These are phyloP conservation scores for Eucalyptus sp. DNA, from an alignment of 345 rosid genomes.

Conservation along the genomic window DNA sequence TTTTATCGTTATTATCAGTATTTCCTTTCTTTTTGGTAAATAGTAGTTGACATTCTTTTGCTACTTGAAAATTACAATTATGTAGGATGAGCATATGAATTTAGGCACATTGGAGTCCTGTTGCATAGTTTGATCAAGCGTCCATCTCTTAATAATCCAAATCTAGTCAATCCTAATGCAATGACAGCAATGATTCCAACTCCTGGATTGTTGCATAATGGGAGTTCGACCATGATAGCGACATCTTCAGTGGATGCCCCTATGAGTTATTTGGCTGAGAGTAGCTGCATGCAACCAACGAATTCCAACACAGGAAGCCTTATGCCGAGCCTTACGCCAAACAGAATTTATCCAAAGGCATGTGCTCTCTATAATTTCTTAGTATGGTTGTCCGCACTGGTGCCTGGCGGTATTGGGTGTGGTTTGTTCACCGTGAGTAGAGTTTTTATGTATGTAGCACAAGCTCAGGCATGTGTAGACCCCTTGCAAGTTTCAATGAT, in stretches of 20 bases:
- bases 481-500: neutral
- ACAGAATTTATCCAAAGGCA: too few species aligned
- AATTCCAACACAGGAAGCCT: neutral
- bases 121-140: neutral
- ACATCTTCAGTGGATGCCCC: neutral
- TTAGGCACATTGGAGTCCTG: neutral
- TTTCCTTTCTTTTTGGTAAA: neutral
- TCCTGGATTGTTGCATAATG: neutral
- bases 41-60: neutral
- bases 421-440: neutral
- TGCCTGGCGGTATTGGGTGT: neutral
- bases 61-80: neutral
- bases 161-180: neutral
- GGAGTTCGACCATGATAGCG: neutral
- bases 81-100: neutral
- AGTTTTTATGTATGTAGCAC: neutral
- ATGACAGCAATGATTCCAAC: neutral
- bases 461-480: neutral
- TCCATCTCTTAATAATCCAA: neutral
- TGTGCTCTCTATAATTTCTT: too few species aligned
- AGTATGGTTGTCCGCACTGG: fast-evolving
- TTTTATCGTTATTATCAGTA: neutral
- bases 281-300: neutral
- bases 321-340: neutral
- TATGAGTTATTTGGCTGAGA: neutral